Base-by-base conservation (phyloP, 805 yeast genomes). In the Metschnikowia gelsemii region DNA sequence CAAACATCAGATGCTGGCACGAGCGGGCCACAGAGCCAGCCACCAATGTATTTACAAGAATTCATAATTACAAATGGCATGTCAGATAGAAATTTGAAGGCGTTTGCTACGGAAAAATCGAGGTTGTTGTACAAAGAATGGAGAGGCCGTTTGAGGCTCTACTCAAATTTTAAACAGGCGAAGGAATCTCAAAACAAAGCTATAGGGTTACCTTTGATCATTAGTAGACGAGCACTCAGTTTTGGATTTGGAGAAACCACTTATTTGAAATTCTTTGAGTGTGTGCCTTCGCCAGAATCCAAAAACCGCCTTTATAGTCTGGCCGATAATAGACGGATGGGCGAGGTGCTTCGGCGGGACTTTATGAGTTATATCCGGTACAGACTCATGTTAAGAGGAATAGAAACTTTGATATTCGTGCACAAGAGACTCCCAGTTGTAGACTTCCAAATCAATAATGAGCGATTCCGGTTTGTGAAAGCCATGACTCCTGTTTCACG, bases 141-240 rank as follows among this genome's bases (percentile, higher is more conserved):
- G 22, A 30, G 24, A 26, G 34, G 31, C 30, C 23, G 30, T 16
- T 18, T 22, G 3, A 19, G 13, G 26, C 20, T 32, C 8, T 21
- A 44, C 22, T 32, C 35, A 13, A 40, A 19, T 13, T 50, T 50
- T 18, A 25, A 14, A 5, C 27, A 18, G 4, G 54, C 48, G 3
- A 50, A 50, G 25, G 9, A 32, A n/a, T 23, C 20, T 19, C 54
- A 50, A 20, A 45, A 50, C 27, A 12, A 13, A 39, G 24, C 52
- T 2, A 39, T 32, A 11, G 54, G 46, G 2, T 31, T 50, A 22
- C 54, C 54, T 8, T 40, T 50, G 14, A 19, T 47, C 45, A 18
- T 45, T 17, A 28, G 34, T 20, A 46, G 29, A 18, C 33, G 52
- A 7, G 18, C 31, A 1, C 32, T 36, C 22, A 21, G 41, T 14